phyloP scores from a whole-genome alignment of 139 green algal species.

The Tetraselmis striata region DNA sequence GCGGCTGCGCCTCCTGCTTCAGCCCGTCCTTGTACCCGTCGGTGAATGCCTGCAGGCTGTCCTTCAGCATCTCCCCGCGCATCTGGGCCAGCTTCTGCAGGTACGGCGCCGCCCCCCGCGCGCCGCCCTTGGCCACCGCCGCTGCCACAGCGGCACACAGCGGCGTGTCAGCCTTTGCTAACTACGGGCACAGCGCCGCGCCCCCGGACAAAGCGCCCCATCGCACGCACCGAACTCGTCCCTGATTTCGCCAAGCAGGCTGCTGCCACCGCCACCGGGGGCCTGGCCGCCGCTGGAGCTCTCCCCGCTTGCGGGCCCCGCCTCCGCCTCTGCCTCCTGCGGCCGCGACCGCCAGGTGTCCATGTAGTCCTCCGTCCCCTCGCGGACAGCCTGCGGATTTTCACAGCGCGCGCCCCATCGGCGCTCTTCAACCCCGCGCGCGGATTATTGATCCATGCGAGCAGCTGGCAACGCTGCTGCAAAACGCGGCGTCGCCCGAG shows the following conservation, averaged over 20 bases:
- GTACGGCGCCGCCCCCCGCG: neutral
- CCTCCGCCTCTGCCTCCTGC: neutral
- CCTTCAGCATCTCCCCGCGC: neutral
- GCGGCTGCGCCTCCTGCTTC: neutral
- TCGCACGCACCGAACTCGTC: neutral
- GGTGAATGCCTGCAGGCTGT: neutral
- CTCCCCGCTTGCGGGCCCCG: neutral
- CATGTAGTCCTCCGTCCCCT: no score
- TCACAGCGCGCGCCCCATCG: no score
- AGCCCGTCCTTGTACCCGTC: neutral
- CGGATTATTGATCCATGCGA: no score
- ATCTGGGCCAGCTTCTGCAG: neutral
- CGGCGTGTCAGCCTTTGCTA: neutral
- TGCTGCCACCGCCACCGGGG: neutral
- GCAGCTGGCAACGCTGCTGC: no score
- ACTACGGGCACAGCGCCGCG: neutral
- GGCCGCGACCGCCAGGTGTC: neutral
- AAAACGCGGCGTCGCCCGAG: no score
- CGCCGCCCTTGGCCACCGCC: neutral
- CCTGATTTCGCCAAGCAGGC: neutral
- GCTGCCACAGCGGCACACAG: neutral
- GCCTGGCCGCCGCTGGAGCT: neutral
- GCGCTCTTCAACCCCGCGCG: no score
- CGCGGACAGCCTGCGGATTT: no score
- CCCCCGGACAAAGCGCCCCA: neutral